phyloP scores from a whole-genome alignment of 2,329 filamentous ascomycete genomes.

The Drechslerella coelobrocha region DNA sequence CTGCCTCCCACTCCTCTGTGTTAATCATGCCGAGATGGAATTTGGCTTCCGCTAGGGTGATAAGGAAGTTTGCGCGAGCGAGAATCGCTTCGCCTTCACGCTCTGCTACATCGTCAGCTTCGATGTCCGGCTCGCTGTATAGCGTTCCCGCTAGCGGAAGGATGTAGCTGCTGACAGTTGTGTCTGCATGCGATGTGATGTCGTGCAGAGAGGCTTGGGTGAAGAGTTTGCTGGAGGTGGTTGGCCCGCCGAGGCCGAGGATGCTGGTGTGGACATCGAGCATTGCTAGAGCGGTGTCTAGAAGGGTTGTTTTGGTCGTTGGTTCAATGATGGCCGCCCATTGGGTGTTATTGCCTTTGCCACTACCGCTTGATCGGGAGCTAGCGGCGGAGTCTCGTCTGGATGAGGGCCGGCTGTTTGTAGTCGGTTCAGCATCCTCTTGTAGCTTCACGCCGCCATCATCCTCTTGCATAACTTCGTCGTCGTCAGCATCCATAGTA shows the following conservation, averaged over 20 bases:
- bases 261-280: conserved; percentile 40
- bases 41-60: conserved; percentile 16
- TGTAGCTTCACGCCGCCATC: conserved; percentile 18
- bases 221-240: conserved; percentile 6
- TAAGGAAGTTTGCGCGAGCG: conserved; percentile 20
- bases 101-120: conserved; percentile 3
- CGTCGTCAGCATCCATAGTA: conserved; percentile 6
- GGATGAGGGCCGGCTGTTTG: no score
- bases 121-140: conserved; percentile 7
- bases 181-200: conserved; percentile 11
- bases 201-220: conserved; percentile 4
- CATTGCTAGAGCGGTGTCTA: conserved; percentile 49
- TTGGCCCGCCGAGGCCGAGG: conserved; percentile 13
- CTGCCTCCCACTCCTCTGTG: conserved; percentile 13
- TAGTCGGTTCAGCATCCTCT: no score
- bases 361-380: conserved; percentile 16
- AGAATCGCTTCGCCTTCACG: conserved; percentile 28
- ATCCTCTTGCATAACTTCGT: conserved; percentile 21
- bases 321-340: conserved; percentile 50
- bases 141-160: conserved; percentile 15
- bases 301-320: conserved; percentile 39
- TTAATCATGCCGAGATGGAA: conserved; percentile 11
- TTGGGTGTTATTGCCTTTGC: conserved; percentile 16
- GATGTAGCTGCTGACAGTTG: conserved; percentile 22
- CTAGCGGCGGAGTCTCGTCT: conserved; percentile 27